Conservation (phyloP, 2,329 filamentous ascomycete species). For the Aspergillus niger region DNA sequence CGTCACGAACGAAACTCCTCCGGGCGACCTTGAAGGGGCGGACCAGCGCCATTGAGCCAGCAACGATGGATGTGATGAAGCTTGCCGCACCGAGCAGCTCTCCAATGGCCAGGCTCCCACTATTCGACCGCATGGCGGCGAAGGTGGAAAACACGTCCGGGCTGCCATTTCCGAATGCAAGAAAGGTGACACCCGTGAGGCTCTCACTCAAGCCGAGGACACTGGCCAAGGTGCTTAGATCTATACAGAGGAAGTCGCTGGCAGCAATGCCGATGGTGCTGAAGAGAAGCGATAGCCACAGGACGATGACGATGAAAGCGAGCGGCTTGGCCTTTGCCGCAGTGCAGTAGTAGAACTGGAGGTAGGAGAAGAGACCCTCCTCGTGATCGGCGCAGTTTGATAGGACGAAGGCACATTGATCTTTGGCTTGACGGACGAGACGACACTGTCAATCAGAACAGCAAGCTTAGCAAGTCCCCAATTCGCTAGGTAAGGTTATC, state of each 20-base stretch:
- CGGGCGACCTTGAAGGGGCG: conserved; percentile 88
- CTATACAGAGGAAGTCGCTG: conserved; percentile 97
- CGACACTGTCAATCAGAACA: conserved; percentile 61
- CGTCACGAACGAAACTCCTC: conserved; percentile 87
- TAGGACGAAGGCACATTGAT: conserved; percentile 85
- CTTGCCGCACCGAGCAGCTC: conserved; percentile 92
- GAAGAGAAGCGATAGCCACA: conserved; percentile 89
- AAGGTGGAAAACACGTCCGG: conserved; percentile 99
- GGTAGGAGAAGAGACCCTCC: conserved; percentile 84
- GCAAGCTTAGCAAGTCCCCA: not conserved
- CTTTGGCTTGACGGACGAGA: conserved; percentile 71
- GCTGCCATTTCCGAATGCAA: conserved; percentile 96
- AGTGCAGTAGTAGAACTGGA: conserved; percentile 86
- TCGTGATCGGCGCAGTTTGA: conserved; percentile 85
- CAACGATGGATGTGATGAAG: conserved; percentile 95
- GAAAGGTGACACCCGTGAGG: conserved; percentile 90
- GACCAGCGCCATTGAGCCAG: conserved; percentile 96
- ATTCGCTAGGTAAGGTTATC: not conserved
- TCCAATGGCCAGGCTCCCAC: conserved; percentile 92
- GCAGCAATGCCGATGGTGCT: conserved; percentile 97
- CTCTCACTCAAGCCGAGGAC: conserved; percentile 94
- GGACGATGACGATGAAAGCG: conserved; percentile 74
- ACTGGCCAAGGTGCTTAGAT: conserved; percentile 87
- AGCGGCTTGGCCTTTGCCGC: conserved; percentile 68
- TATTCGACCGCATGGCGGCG: conserved; percentile 95